Evolutionary conservation across 2,329 filamentous ascomycete genomes (phyloP).

Genomic region (Blumeria graminis): DNA sequence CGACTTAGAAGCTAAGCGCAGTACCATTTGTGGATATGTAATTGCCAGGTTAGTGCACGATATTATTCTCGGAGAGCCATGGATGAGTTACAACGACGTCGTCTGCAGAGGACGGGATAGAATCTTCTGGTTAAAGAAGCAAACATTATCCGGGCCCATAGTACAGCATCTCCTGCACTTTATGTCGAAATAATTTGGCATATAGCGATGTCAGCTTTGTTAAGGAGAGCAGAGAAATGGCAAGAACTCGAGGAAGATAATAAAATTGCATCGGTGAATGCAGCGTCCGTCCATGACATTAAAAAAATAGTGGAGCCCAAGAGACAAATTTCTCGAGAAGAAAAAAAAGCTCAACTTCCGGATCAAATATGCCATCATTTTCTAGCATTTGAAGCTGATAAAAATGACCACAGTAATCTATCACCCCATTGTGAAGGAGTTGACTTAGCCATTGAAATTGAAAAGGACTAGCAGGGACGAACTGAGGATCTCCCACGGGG

Average conservation of each 20-base stretch:
- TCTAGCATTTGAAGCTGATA: too few species aligned
- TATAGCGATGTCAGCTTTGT: not conserved
- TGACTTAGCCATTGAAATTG: too few species aligned
- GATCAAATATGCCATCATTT: too few species aligned
- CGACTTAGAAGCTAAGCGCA: not conserved
- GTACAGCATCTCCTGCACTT: not conserved
- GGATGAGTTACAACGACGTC: not conserved
- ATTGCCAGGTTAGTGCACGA: not conserved
- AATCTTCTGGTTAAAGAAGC: not conserved
- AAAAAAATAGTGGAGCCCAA: not conserved
- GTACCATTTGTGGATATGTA: not conserved
- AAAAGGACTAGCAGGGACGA: not conserved
- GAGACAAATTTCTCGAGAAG: not conserved
- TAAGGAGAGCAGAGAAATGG: not conserved
- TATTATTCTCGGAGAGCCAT: not conserved
- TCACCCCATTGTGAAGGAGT: too few species aligned
- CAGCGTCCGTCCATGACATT: not conserved
- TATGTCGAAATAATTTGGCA: not conserved
- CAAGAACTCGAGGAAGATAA: too few species aligned
- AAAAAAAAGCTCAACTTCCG: not conserved
- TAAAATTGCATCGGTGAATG: not conserved
- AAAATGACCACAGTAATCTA: too few species aligned
- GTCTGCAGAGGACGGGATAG: not conserved
- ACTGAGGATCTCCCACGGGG: not conserved
- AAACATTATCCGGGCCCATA: not conserved